Evolutionary conservation across 75 land plant species (phyloP).

Genomic region (Pinus taeda): DNA sequence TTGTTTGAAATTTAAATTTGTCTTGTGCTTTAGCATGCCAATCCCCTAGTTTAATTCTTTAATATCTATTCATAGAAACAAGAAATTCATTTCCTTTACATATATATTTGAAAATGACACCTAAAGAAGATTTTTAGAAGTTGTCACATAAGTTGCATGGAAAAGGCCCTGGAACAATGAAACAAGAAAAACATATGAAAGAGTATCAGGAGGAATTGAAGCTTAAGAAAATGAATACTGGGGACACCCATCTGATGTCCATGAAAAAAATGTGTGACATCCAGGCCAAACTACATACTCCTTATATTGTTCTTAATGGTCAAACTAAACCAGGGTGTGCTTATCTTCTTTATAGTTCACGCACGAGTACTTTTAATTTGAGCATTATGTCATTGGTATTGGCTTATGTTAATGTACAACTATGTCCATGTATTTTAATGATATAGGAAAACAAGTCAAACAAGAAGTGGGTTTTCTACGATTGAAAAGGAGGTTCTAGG

Average conservation of each 20-base stretch:
- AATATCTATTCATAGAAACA: not conserved
- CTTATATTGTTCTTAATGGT: conserved; percentile 94
- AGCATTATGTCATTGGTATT: not conserved
- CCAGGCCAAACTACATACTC: conserved; percentile 69
- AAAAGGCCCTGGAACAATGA: conserved; percentile 60
- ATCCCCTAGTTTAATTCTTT: not conserved
- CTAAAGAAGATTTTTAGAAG: too few relatives aligned
- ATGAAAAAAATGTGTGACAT: conserved; percentile 95
- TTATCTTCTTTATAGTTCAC: not conserved
- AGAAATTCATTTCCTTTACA: not conserved
- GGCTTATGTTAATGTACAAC: not conserved
- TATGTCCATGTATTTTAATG: not conserved
- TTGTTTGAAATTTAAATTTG: not conserved
- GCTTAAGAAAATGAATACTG: conserved; percentile 89
- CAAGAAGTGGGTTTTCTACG: conserved; percentile 94
- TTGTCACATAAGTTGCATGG: not conserved
- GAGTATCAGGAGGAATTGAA: conserved; percentile 87
- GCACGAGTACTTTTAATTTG: conserved; percentile 1
- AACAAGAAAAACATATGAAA: conserved; percentile 87
- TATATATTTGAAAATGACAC: too few relatives aligned
- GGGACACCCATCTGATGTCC: conserved; percentile 85
- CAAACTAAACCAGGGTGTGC: conserved; percentile 92
- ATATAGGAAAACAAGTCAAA: conserved; percentile 88
- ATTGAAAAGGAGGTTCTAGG: conserved; percentile 86
- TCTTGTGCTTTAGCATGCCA: not conserved